Conservation (phyloP, 352 stramenopile species). For the Phytophthora constricta region DNA sequence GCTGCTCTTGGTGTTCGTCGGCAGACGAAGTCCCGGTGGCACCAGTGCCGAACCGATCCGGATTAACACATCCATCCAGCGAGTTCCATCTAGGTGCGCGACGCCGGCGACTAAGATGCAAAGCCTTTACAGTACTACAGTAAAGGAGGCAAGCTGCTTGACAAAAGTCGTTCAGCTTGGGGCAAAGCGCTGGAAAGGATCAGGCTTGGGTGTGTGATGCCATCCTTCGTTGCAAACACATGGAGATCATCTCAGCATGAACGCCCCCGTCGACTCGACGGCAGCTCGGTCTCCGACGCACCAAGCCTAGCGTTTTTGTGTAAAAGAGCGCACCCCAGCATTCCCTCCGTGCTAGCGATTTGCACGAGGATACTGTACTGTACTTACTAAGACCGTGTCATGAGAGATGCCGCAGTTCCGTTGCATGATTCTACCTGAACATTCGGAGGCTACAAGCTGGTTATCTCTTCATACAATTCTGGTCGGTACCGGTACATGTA, state of each 20-base stretch:
- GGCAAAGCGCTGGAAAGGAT: conserved; percentile 24
- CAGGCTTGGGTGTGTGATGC: conserved; percentile 12
- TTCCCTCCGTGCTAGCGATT: too few species aligned
- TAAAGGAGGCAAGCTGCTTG: conserved; percentile 18
- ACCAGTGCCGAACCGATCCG: conserved; percentile 12
- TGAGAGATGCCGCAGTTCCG: too few species aligned
- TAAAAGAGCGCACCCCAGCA: conserved; percentile 16
- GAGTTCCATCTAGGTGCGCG: neutral
- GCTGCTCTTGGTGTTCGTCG: conserved; percentile 5
- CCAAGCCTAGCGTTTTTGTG: neutral
- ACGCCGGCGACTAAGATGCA: conserved; percentile 7
- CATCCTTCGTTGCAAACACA: conserved; percentile 16
- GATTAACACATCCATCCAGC: conserved; percentile 17
- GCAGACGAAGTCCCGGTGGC: conserved; percentile 10
- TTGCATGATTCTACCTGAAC: too few species aligned
- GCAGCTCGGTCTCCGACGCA: conserved; percentile 12
- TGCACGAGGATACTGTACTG: too few species aligned
- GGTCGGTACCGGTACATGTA: too few species aligned
- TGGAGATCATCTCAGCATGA: conserved; percentile 14
- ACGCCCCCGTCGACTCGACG: too few species aligned
- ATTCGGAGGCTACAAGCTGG: too few species aligned
- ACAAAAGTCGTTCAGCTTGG: conserved; percentile 16
- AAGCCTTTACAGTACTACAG: too few species aligned
- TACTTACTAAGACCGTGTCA: too few species aligned
- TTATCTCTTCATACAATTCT: neutral